Conservation (phyloP, 371 early-diverging fungal species). For the Mortierella sp. region DNA sequence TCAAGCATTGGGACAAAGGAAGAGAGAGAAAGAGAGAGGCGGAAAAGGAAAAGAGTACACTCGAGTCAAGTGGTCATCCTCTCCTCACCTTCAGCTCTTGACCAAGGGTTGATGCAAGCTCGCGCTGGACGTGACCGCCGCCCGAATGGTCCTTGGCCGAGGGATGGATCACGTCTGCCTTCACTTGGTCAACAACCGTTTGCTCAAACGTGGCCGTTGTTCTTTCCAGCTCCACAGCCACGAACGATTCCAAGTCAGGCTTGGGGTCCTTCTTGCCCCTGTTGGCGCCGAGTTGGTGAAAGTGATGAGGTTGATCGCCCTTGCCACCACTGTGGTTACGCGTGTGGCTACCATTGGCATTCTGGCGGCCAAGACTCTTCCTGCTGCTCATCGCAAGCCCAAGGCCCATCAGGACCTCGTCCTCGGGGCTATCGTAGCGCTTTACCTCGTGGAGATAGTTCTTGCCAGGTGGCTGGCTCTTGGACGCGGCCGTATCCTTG, state of each 20-base stretch:
- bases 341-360: too few species aligned
- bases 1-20: too few species aligned
- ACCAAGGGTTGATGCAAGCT: constrained; percentile 33
- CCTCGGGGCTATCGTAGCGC: constrained; percentile 30
- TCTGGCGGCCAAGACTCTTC: too few species aligned
- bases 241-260: too few species aligned
- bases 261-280: too few species aligned
- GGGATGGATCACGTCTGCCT: constrained; percentile 25
- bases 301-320: neutral
- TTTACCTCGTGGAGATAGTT: constrained; percentile 48
- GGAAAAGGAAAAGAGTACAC: neutral
- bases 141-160: constrained; percentile 1
- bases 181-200: constrained; percentile 23
- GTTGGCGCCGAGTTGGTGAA: neutral
- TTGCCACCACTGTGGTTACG: neutral
- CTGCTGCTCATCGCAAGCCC: constrained; percentile 29
- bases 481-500: constrained; percentile 9
- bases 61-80: neutral
- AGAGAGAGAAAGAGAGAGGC: neutral
- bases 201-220: constrained; percentile 24
- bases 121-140: constrained; percentile 9
- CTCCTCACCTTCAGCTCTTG: constrained; percentile 43
- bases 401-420: constrained; percentile 28
- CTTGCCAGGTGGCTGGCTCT: constrained; percentile 28
- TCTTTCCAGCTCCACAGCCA: too few species aligned